Evolutionary conservation across 257 asterid species (phyloP).

Genomic region (Solanum pimpinellifolium): DNA sequence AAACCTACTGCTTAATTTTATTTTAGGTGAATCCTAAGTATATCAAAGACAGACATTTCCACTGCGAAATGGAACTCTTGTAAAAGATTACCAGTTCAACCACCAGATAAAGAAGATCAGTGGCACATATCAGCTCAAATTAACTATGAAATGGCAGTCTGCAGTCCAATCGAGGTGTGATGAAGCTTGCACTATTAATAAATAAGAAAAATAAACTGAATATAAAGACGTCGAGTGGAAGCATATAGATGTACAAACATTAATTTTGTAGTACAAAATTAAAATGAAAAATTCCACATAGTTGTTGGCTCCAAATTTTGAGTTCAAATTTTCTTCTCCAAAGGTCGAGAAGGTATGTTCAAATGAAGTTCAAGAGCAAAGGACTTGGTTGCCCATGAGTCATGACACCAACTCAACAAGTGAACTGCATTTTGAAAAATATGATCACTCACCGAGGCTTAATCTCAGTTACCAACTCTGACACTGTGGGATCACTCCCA

Average conservation of each 20-base stretch:
- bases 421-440: not conserved
- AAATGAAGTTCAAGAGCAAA: not conserved
- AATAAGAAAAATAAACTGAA: not conserved
- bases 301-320: not conserved
- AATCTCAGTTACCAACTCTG: conserved; percentile 81
- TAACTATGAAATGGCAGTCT: not conserved
- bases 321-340: not conserved
- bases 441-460: conserved; percentile 77
- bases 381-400: not conserved
- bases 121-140: not conserved
- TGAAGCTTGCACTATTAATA: not conserved
- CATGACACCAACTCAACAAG: not conserved
- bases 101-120: not conserved
- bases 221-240: not conserved
- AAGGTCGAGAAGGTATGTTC: not conserved
- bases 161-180: not conserved
- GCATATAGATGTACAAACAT: not conserved
- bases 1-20: not conserved
- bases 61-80: not conserved
- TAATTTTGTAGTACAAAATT: not conserved
- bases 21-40: not conserved
- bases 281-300: not conserved
- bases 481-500: conserved; percentile 41
- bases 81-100: not conserved
- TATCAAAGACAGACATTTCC: not conserved